Percentiles rank a stretch among this genome's conserved stretches.
phyloP scores from a whole-genome alignment of 2,329 filamentous ascomycete genomes.

The Bertia moriformis region DNA sequence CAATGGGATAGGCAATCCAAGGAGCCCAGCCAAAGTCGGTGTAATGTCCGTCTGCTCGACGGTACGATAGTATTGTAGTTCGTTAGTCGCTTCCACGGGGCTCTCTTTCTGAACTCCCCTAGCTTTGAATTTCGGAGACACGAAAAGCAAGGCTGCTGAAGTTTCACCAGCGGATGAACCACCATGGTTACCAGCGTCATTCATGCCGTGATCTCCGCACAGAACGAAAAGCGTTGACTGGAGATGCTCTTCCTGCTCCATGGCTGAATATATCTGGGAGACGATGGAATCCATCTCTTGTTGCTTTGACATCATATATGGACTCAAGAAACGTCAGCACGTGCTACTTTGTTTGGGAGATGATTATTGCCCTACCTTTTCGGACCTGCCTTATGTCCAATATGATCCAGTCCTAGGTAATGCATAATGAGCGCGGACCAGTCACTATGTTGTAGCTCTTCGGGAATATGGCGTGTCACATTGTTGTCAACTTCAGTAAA shows the following conservation, averaged over 20 bases:
- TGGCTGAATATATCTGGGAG: constrained; percentile 43
- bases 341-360: constrained; percentile 1
- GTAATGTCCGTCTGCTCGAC: constrained; percentile 62
- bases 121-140: constrained; percentile 45
- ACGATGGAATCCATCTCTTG: constrained; percentile 61
- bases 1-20: constrained; percentile 52
- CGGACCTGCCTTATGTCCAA: constrained; percentile 64
- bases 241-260: constrained; percentile 44
- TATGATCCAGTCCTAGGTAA: constrained; percentile 62
- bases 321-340: too few relatives aligned
- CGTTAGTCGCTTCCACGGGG: constrained; percentile 31
- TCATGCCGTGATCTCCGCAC: constrained; percentile 66
- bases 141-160: constrained; percentile 59
- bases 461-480: constrained; percentile 56
- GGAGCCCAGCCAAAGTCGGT: constrained; percentile 51
- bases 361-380: constrained; percentile 35
- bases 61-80: constrained; percentile 51
- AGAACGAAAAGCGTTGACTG: constrained; percentile 50
- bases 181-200: constrained; percentile 63
- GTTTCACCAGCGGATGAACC: constrained; percentile 62
- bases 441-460: constrained; percentile 44
- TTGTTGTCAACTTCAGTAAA: constrained; percentile 67
- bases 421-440: constrained; percentile 67
- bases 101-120: constrained; percentile 14
- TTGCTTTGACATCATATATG: constrained; percentile 61